These are phyloP conservation scores for Gremmenia infestans DNA, from an alignment of 2,329 filamentous ascomycete genomes.

Conservation along the genomic window DNA sequence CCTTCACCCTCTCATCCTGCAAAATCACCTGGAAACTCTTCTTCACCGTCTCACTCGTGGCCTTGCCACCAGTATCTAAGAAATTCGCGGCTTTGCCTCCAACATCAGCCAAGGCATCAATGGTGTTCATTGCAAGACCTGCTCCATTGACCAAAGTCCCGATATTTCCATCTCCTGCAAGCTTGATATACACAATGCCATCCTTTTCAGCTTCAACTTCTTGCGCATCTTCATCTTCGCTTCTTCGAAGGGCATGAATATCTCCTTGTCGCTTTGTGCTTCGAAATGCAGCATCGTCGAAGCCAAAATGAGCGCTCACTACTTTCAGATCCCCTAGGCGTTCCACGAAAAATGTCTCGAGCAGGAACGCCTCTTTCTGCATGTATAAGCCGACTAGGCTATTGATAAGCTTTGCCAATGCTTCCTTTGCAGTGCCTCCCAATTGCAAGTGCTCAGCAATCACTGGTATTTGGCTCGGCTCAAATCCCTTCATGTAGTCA, in stretches of 20 bases:
- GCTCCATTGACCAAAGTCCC: conserved; percentile 87
- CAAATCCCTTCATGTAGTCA: conserved; percentile 47
- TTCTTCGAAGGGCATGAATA: conserved; percentile 53
- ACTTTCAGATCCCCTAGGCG: conserved; percentile 41
- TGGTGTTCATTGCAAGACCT: conserved; percentile 85
- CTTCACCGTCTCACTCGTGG: conserved; percentile 75
- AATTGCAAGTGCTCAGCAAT: conserved; percentile 50
- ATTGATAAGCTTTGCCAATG: conserved; percentile 45
- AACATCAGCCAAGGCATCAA: conserved; percentile 67
- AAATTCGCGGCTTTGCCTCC: conserved; percentile 75
- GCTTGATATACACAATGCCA: conserved; percentile 75
- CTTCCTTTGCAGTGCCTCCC: conserved; percentile 32
- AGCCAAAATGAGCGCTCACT: conserved; percentile 52
- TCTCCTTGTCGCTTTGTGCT: conserved; percentile 56
- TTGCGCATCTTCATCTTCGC: conserved; percentile 44
- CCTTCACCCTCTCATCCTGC: conserved; percentile 64
- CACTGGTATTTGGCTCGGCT: conserved; percentile 37
- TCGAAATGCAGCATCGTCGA: conserved; percentile 66
- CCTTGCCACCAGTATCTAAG: conserved; percentile 84
- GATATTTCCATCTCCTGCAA: conserved; percentile 53
- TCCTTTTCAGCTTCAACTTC: conserved; percentile 60
- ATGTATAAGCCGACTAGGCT: conserved; percentile 55
- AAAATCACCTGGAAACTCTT: conserved; percentile 71
- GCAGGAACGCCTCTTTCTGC: conserved; percentile 59
- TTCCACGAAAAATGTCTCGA: conserved; percentile 47